These are phyloP conservation scores for Plasmodium fragile DNA, from an alignment of 169 alveolate species.

Conservation along the genomic window DNA sequence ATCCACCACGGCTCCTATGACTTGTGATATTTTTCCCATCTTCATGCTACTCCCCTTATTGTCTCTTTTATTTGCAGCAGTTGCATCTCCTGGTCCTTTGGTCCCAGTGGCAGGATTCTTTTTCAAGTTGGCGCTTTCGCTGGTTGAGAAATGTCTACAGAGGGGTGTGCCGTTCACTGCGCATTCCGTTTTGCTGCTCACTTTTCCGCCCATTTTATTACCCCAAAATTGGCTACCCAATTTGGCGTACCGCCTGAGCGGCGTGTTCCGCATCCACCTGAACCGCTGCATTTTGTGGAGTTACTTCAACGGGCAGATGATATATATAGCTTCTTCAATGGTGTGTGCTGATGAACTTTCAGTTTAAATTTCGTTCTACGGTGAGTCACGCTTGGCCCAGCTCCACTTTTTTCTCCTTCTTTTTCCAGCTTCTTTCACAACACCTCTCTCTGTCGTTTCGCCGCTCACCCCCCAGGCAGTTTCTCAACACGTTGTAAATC, in stretches of 20 bases:
- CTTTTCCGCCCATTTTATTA: background rate
- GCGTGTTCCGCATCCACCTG: background rate
- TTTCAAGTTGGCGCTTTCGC: conserved; percentile 28
- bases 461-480: background rate
- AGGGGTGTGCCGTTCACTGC: background rate
- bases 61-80: background rate
- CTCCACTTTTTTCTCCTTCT: background rate
- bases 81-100: background rate
- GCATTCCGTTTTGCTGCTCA: background rate
- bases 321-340: background rate
- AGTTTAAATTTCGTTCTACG: background rate
- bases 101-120: background rate
- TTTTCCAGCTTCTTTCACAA: background rate
- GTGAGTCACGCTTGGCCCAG: background rate
- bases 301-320: background rate
- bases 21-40: conserved; percentile 92
- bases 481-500: background rate
- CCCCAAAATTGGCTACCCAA: background rate
- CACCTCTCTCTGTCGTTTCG: background rate
- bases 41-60: background rate
- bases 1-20: conserved; percentile 98
- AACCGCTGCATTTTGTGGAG: background rate
- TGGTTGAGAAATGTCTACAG: conserved; percentile 17
- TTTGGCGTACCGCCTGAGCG: background rate
- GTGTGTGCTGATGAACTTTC: background rate